Percentiles rank a stretch among this genome's conserved stretches.
Evolutionary conservation across 805 yeast species (phyloP).

Genomic region (Yarrowia bubula): DNA sequence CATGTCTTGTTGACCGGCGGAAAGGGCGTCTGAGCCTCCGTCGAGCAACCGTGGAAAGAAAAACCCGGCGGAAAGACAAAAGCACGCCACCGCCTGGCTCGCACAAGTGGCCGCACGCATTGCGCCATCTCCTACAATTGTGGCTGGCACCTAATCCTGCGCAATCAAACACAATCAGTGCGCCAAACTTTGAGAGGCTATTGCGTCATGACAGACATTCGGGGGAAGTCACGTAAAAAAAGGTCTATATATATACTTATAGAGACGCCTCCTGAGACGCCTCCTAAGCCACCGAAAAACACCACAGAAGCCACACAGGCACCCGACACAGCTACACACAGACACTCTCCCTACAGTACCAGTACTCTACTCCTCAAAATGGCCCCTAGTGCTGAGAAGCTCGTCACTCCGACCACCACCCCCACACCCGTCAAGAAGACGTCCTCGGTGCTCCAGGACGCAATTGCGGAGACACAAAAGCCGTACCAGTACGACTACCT

Average conservation of each 20-base stretch:
- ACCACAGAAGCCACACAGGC: neutral
- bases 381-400: conserved; percentile 15
- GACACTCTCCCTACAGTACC: too few species aligned
- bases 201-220: neutral
- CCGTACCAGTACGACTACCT: conserved; percentile 36
- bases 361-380: neutral
- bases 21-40: too few species aligned
- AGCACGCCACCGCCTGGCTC: neutral
- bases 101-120: neutral
- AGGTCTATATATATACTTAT: neutral
- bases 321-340: too few species aligned
- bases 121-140: neutral
- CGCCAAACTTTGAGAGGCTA: conserved; percentile 11
- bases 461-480: conserved; percentile 8
- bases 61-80: neutral
- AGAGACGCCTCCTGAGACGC: neutral
- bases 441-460: neutral
- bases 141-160: conserved; percentile 19
- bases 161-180: conserved; percentile 25
- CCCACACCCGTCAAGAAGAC: neutral
- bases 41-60: neutral
- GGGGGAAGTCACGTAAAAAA: neutral
- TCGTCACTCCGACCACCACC: neutral
- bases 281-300: neutral
- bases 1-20: too few species aligned